These are phyloP conservation scores for Sutorius australiensis DNA, from an alignment of 768 basidiomycete species.

Conservation along the genomic window DNA sequence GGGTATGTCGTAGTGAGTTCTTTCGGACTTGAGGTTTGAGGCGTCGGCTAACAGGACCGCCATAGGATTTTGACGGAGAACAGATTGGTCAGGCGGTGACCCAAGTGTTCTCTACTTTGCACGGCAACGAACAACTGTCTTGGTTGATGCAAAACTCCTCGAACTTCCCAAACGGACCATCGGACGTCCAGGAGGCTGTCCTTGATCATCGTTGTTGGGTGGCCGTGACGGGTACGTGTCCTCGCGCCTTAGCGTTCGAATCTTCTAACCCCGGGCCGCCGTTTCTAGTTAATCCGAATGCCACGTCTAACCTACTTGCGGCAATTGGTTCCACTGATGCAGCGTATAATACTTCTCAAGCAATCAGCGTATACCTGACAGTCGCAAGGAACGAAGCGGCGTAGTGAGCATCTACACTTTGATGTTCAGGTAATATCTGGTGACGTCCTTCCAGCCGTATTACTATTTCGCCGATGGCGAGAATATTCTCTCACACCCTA, in stretches of 20 bases:
- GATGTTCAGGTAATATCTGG: neutral
- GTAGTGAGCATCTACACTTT: constrained; percentile 41
- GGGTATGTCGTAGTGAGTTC: constrained; percentile 56
- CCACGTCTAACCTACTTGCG: constrained; percentile 35
- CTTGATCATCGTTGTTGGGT: constrained; percentile 52
- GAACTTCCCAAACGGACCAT: constrained; percentile 43
- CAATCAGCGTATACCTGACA: constrained; percentile 45
- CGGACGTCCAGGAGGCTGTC: constrained; percentile 43
- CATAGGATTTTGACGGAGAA: constrained; percentile 59
- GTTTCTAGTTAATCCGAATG: constrained; percentile 39
- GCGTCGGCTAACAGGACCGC: neutral
- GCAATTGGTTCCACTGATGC: constrained; percentile 40
- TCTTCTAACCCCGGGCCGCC: neutral
- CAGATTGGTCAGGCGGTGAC: constrained; percentile 46
- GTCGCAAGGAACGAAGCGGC: constrained; percentile 57
- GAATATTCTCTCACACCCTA: neutral
- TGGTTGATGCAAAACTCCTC: constrained; percentile 44
- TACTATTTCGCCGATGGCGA: constrained; percentile 12
- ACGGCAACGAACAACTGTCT: constrained; percentile 34
- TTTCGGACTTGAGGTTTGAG: neutral
- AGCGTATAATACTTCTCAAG: constrained; percentile 45
- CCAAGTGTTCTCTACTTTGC: constrained; percentile 32
- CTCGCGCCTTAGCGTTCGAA: neutral
- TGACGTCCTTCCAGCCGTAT: constrained; percentile 18
- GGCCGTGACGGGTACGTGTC: constrained; percentile 47